These are phyloP conservation scores for Endoconidiophora polonica DNA, from an alignment of 2,329 filamentous ascomycete species.

Conservation along the genomic window DNA sequence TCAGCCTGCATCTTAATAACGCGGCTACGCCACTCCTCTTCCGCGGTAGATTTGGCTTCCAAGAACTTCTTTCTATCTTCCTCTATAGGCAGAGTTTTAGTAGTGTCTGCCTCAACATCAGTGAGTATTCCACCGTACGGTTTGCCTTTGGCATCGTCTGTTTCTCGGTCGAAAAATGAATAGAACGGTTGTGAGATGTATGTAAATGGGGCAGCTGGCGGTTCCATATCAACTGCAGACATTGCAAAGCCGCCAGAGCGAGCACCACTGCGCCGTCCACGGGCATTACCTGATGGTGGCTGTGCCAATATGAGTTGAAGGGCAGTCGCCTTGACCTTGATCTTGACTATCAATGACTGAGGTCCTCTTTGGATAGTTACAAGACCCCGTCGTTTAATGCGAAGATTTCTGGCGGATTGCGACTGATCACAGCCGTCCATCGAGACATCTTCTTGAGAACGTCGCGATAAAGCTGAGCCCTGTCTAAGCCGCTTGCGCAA, in stretches of 20 bases:
- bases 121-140: slow-evolving; percentile 88
- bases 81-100: slow-evolving; percentile 65
- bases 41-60: slow-evolving; percentile 73
- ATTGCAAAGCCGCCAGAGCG: slow-evolving; percentile 2
- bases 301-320: slow-evolving; percentile 38
- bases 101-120: slow-evolving; percentile 79
- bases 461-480: slow-evolving; percentile 6
- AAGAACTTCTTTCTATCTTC: slow-evolving; percentile 78
- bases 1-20: slow-evolving; percentile 44
- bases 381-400: slow-evolving; percentile 6
- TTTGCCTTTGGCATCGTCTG: slow-evolving; percentile 77
- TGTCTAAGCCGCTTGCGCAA: slow-evolving; percentile 11
- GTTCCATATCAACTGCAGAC: slow-evolving; percentile 5
- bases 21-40: slow-evolving; percentile 73
- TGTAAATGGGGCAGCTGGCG: slow-evolving; percentile 39
- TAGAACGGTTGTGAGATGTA: slow-evolving; percentile 62
- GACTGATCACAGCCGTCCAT: slow-evolving; percentile 17
- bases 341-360: slow-evolving; percentile 35
- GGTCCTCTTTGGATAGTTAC: slow-evolving; percentile 18
- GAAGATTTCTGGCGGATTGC: slow-evolving; percentile 5
- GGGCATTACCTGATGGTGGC: slow-evolving; percentile 2
- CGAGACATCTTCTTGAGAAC: slow-evolving; percentile 15
- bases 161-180: slow-evolving; percentile 75
- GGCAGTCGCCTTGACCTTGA: slow-evolving; percentile 39
- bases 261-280: slow-evolving; percentile 6